A percentile compares a stretch with the other conserved stretches of the same genome.
These are phyloP conservation scores for Cadophora malorum DNA, from an alignment of 2,329 filamentous ascomycete genomes.

Conservation along the genomic window DNA sequence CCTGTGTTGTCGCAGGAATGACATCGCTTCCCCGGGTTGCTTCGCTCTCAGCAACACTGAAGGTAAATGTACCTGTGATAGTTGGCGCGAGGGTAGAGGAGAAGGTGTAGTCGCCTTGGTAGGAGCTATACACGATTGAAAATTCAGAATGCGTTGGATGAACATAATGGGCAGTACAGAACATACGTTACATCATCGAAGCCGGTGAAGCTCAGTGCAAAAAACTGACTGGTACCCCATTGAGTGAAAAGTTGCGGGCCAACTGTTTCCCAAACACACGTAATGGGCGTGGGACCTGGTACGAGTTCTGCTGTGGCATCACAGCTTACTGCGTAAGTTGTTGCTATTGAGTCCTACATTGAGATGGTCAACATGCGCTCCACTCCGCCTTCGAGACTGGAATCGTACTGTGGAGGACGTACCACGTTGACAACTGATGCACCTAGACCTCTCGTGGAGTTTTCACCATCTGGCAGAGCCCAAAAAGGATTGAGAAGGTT, in stretches of 20 bases:
- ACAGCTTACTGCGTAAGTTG: slow-evolving; percentile 10
- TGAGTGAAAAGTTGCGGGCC: slow-evolving; percentile 3
- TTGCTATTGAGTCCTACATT: slow-evolving; percentile 4
- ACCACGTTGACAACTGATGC: slow-evolving; percentile 8
- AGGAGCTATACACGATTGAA: not conserved
- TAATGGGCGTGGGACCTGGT: slow-evolving; percentile 3
- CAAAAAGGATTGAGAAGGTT: slow-evolving; percentile 10
- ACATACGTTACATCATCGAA: slow-evolving; percentile 5
- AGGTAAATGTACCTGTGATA: slow-evolving; percentile 2
- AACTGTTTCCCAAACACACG: slow-evolving; percentile 7
- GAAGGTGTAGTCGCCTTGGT: slow-evolving; percentile 12
- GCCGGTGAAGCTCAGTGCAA: not conserved
- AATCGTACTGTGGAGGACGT: not conserved
- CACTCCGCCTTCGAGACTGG: not conserved
- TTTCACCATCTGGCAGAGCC: slow-evolving; percentile 4
- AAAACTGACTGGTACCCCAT: not conserved
- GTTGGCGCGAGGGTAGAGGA: not conserved
- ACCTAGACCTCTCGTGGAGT: slow-evolving; percentile 7
- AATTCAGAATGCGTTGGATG: not conserved
- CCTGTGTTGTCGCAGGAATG: not conserved
- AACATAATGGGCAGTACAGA: not conserved
- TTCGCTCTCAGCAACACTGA: not conserved
- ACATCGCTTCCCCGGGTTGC: not conserved
- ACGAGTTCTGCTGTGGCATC: slow-evolving; percentile 12
- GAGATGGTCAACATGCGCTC: not conserved